Evolutionary conservation across 192 early-diverging fungal genomes (phyloP).

Genomic region (Geosiphon pyriformis): DNA sequence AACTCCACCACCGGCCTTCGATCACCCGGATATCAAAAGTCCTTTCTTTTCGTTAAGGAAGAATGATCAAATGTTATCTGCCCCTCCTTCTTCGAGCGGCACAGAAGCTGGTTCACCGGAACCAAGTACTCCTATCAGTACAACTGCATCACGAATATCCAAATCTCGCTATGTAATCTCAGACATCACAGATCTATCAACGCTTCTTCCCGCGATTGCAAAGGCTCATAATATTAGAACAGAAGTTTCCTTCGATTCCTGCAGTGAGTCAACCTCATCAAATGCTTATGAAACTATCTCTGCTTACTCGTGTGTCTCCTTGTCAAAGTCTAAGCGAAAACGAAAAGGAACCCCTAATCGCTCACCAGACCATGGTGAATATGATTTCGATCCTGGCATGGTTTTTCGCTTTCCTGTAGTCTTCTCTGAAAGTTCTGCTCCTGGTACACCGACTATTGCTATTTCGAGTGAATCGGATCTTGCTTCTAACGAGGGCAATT

Average conservation of each 20-base stretch:
- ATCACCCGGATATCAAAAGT: neutral
- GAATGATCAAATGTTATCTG: neutral
- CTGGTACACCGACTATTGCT: neutral
- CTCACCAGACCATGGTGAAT: constrained; percentile 9
- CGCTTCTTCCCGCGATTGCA: neutral
- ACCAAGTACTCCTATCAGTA: neutral
- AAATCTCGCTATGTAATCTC: neutral
- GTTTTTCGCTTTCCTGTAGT: constrained; percentile 18
- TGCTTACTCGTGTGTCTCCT: neutral
- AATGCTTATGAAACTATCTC: neutral
- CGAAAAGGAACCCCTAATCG: constrained; percentile 18
- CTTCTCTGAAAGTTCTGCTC: neutral
- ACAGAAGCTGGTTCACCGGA: neutral
- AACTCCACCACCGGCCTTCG: constrained; percentile 3
- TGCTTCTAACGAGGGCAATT: neutral
- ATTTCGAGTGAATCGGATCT: neutral
- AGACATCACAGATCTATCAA: neutral
- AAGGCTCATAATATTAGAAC: neutral
- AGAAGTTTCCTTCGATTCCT: too few species aligned
- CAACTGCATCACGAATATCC: neutral
- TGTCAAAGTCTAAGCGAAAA: constrained; percentile 2
- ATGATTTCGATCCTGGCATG: constrained; percentile 5
- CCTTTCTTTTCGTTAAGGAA: neutral
- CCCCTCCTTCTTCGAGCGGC: neutral
- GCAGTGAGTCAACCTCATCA: neutral